Evolutionary conservation across 495 filamentous ascomycete genomes (phyloP).

Genomic region (Aspergillus biplanus): DNA sequence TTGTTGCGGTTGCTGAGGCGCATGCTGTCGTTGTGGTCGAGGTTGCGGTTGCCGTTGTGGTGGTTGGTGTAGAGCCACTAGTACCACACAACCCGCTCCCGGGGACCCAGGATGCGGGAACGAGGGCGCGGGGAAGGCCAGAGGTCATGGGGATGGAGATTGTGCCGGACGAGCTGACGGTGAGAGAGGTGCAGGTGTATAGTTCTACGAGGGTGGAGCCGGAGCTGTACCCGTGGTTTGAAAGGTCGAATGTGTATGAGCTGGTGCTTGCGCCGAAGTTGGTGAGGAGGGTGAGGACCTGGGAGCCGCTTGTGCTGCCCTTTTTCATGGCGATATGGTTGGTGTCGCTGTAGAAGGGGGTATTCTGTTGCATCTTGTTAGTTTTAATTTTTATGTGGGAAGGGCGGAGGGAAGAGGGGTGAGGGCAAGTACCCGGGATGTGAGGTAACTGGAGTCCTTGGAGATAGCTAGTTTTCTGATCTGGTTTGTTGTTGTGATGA

Average conservation of each 20-base stretch:
- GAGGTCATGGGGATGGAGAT: constrained; percentile 37
- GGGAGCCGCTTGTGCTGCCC: constrained; percentile 48
- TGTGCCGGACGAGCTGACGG: constrained; percentile 34
- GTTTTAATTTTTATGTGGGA: not conserved
- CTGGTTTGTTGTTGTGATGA: constrained; percentile 62
- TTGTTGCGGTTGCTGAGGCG: constrained; percentile 34
- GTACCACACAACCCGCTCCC: constrained; percentile 9
- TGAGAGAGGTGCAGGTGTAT: constrained; percentile 42
- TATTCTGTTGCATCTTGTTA: constrained; percentile 35
- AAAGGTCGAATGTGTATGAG: constrained; percentile 50
- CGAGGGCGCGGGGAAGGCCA: constrained; percentile 7
- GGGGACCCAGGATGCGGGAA: not conserved
- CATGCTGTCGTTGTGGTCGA: constrained; percentile 8
- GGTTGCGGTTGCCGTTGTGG: constrained; percentile 1
- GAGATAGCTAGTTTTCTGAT: constrained; percentile 60
- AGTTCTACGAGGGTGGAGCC: constrained; percentile 45
- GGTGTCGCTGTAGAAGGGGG: constrained; percentile 58
- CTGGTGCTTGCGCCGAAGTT: constrained; percentile 35
- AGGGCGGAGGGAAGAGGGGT: constrained; percentile 1
- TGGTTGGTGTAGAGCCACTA: not conserved
- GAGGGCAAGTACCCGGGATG: constrained; percentile 43
- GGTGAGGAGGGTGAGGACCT: constrained; percentile 60
- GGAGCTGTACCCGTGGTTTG: constrained; percentile 38
- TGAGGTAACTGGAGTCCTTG: constrained; percentile 49
- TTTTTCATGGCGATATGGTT: constrained; percentile 66